Evolutionary conservation across 1,284 basidiomycete species (phyloP).

Genomic region (Cutaneotrichosporon sp.): DNA sequence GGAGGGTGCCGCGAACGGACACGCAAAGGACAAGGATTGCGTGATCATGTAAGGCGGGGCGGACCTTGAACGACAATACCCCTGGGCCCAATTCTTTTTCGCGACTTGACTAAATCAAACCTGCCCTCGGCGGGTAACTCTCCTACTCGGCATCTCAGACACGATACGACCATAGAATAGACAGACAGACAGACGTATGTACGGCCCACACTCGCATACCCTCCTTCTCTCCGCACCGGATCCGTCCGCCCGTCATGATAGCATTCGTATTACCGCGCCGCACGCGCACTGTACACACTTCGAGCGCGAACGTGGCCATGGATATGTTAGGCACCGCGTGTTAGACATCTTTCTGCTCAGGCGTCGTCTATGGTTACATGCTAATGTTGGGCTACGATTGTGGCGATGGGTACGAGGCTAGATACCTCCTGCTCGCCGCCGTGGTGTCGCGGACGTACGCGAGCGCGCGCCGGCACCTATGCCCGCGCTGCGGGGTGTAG

Average conservation of each 20-base stretch:
- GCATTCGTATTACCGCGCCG: not conserved
- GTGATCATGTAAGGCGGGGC: slow-evolving; percentile 62
- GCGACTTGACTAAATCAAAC: not conserved
- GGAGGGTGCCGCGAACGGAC: slow-evolving; percentile 37
- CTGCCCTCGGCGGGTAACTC: not conserved
- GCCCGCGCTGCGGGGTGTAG: slow-evolving; percentile 54
- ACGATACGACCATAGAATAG: not conserved
- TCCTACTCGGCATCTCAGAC: not conserved
- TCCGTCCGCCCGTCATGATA: not conserved
- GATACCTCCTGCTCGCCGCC: slow-evolving; percentile 48
- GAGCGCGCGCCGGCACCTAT: slow-evolving; percentile 59
- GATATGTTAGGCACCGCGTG: not conserved
- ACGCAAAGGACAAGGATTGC: slow-evolving; percentile 59
- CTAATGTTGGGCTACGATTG: too few species aligned
- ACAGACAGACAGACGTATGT: not conserved
- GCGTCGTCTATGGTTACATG: too few species aligned
- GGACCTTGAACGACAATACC: too few species aligned
- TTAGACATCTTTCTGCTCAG: not conserved
- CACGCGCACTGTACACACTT: not conserved
- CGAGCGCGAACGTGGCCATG: not conserved
- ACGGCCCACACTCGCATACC: not conserved
- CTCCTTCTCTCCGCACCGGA: too few species aligned
- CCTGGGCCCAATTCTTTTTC: not conserved
- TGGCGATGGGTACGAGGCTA: slow-evolving; percentile 13
- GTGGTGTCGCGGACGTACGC: slow-evolving; percentile 46